Evolutionary conservation across 106 monocot species (phyloP).

Genomic region (Narthecium ossifragum): DNA sequence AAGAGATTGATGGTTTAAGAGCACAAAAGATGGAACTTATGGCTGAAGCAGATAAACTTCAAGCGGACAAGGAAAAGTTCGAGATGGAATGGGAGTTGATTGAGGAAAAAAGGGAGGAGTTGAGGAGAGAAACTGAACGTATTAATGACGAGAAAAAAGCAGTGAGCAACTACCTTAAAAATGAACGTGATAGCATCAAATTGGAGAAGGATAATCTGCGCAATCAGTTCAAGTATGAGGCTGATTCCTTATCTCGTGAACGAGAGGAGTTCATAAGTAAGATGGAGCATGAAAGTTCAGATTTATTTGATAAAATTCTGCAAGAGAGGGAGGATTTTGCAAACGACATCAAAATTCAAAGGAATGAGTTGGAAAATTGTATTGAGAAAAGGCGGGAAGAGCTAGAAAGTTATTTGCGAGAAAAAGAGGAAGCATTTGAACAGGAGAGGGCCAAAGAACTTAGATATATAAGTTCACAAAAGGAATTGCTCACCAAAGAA

Average conservation of each 20-base stretch:
- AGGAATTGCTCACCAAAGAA: constrained; percentile 49
- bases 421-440: constrained; percentile 67
- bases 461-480: constrained; percentile 49
- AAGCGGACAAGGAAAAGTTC: constrained; percentile 84
- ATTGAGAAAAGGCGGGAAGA: constrained; percentile 55
- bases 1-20: constrained; percentile 85
- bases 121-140: constrained; percentile 52
- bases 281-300: constrained; percentile 69
- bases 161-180: constrained; percentile 44
- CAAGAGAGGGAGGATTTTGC: constrained; percentile 76
- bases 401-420: constrained; percentile 54
- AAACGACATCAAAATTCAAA: constrained; percentile 61
- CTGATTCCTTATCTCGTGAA: constrained; percentile 58
- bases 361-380: constrained; percentile 50
- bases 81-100: constrained; percentile 88
- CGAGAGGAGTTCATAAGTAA: constrained; percentile 55
- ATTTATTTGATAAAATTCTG: constrained; percentile 64
- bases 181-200: constrained; percentile 72
- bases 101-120: constrained; percentile 75
- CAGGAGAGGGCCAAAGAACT: constrained; percentile 58
- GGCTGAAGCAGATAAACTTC: constrained; percentile 49
- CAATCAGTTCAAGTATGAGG: constrained; percentile 46
- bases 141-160: constrained; percentile 57
- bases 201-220: constrained; percentile 69
- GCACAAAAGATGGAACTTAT: constrained; percentile 57